Percentiles rank a stretch among this genome's conserved stretches.
phyloP scores from a whole-genome alignment of 2,329 filamentous ascomycete species.

The Trichoderma gracile region DNA sequence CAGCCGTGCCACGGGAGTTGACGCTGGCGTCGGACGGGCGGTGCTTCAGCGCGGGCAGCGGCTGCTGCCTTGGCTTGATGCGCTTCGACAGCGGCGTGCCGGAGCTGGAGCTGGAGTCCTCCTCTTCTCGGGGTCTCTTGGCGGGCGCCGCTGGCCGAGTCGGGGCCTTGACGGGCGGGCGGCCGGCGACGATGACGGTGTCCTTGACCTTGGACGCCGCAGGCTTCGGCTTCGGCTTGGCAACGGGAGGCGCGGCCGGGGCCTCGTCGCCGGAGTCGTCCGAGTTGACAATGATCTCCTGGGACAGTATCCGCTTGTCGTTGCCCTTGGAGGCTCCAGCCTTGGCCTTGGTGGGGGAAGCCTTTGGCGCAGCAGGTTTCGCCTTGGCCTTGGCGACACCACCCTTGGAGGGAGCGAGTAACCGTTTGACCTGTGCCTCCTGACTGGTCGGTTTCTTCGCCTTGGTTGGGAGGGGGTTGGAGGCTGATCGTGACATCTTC shows the following conservation, averaged over 20 bases:
- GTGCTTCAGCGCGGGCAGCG: constrained; percentile 44
- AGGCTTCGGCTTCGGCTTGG: constrained; percentile 36
- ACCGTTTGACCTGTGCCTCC: constrained; percentile 58
- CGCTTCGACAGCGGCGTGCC: constrained; percentile 60
- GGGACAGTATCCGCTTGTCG: constrained; percentile 52
- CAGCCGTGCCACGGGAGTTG: constrained; percentile 39
- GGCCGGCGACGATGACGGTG: constrained; percentile 38
- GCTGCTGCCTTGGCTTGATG: constrained; percentile 50
- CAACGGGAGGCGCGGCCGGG: constrained; percentile 35
- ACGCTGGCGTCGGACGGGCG: constrained; percentile 53
- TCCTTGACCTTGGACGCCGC: constrained; percentile 38
- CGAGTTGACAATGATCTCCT: constrained; percentile 58
- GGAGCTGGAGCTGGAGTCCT: constrained; percentile 61
- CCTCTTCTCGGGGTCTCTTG: constrained; percentile 56
- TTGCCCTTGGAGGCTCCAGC: constrained; percentile 38
- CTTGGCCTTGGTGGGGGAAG: constrained; percentile 47
- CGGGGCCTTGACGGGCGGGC: constrained; percentile 38
- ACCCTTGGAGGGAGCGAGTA: constrained; percentile 43
- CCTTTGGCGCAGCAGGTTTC: constrained; percentile 34
- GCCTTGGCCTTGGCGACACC: constrained; percentile 35
- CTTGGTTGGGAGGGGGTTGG: constrained; percentile 53
- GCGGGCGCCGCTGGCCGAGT: constrained; percentile 37
- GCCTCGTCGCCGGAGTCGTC: constrained; percentile 56
- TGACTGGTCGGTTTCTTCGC: constrained; percentile 57
- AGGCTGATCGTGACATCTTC: constrained; percentile 51